phyloP scores from a whole-genome alignment of 192 early-diverging fungal genomes.

The Mortierella hygrophila region DNA sequence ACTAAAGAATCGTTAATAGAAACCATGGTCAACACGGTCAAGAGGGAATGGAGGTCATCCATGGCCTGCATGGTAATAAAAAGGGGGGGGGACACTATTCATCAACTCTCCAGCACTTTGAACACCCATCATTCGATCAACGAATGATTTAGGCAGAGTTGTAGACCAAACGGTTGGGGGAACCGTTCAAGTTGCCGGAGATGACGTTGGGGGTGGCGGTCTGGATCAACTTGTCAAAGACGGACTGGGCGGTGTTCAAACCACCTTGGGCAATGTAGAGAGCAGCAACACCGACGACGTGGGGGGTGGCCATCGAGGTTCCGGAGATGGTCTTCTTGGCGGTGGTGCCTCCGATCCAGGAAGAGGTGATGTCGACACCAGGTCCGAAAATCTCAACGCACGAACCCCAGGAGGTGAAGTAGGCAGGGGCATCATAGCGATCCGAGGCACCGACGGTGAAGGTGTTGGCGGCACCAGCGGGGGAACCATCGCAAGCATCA shows the following conservation, averaged over 20 bases:
- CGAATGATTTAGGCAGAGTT: conserved; percentile 16
- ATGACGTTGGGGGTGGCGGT: conserved; percentile 37
- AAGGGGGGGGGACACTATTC: no score
- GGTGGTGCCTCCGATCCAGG: conserved; percentile 37
- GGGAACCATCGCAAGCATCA: conserved; percentile 70
- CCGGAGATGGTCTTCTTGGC: conserved; percentile 63
- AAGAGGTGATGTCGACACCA: conserved; percentile 64
- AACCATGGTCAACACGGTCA: no score
- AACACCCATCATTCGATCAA: not conserved
- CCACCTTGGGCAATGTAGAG: conserved; percentile 55
- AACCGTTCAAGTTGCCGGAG: conserved; percentile 16
- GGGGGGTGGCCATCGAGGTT: conserved; percentile 72
- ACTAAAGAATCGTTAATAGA: no score
- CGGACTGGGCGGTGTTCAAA: conserved; percentile 14
- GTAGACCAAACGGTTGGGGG: conserved; percentile 44
- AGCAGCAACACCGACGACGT: conserved; percentile 67
- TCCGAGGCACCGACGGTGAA: conserved; percentile 63
- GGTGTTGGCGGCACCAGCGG: conserved; percentile 57
- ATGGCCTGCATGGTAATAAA: no score
- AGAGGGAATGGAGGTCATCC: no score
- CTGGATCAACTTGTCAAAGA: conserved; percentile 27
- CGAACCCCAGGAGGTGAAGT: conserved; percentile 63
- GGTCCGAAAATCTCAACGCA: conserved; percentile 76
- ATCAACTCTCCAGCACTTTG: not conserved
- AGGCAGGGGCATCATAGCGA: conserved; percentile 56